These are phyloP conservation scores for Spongospora subterranea DNA, from an alignment of 208 protist genomes.

Conservation along the genomic window DNA sequence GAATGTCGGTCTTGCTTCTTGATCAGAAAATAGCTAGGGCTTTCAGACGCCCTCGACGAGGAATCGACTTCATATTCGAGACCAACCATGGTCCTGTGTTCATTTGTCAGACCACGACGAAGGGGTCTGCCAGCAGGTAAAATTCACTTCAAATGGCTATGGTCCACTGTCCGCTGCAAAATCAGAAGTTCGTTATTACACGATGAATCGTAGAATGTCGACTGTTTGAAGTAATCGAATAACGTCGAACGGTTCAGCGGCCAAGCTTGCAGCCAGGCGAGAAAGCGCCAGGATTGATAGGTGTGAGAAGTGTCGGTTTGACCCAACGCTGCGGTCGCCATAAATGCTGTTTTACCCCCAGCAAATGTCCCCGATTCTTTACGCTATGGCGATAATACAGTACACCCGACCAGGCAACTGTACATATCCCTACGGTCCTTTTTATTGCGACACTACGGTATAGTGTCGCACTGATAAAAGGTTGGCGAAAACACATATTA, in stretches of 20 bases:
- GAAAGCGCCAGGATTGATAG: constrained; percentile 6
- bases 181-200: constrained; percentile 40
- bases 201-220: constrained; percentile 20
- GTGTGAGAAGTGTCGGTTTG: too few relatives aligned
- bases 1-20: constrained; percentile 44
- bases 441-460: too few relatives aligned
- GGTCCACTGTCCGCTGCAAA: constrained; percentile 41
- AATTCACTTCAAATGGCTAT: constrained; percentile 10
- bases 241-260: constrained; percentile 52
- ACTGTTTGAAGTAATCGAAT: constrained; percentile 52
- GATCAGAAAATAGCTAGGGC: neutral
- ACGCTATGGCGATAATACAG: too few relatives aligned
- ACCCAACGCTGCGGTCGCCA: too few relatives aligned
- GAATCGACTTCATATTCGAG: constrained; percentile 27
- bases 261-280: constrained; percentile 47
- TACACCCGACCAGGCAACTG: too few relatives aligned
- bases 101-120: neutral
- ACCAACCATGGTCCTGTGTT: neutral
- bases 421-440: too few relatives aligned
- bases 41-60: neutral
- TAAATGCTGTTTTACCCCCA: too few relatives aligned
- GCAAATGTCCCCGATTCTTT: too few relatives aligned
- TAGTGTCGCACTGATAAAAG: too few relatives aligned
- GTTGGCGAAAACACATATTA: too few relatives aligned
- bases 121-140: neutral